These are phyloP conservation scores for Fusarium pininemorale DNA, from an alignment of 2,329 filamentous ascomycete genomes.

Conservation along the genomic window DNA sequence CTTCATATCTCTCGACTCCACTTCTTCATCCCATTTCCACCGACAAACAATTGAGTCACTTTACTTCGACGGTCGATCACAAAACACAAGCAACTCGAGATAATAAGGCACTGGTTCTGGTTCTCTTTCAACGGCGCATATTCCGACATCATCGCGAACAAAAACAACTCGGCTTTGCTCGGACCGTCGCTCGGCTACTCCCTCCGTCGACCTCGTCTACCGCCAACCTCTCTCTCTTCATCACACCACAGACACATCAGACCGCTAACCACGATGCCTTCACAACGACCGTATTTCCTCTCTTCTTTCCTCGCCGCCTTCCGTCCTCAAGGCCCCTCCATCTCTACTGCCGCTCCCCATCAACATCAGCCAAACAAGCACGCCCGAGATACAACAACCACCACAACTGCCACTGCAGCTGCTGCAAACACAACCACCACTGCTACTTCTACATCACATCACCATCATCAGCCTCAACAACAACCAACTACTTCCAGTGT, in stretches of 20 bases:
- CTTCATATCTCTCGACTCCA: slow-evolving; percentile 7
- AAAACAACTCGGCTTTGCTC: slow-evolving; percentile 5
- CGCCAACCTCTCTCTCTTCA: neutral
- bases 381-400: slow-evolving; percentile 41
- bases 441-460: slow-evolving; percentile 32
- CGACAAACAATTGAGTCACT: slow-evolving; percentile 2
- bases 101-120: neutral
- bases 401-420: slow-evolving; percentile 30
- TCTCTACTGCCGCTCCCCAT: slow-evolving; percentile 44
- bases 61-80: neutral
- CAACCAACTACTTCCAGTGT: slow-evolving; percentile 40
- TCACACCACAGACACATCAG: neutral
- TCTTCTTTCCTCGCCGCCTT: slow-evolving; percentile 66
- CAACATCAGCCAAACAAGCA: slow-evolving; percentile 50
- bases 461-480: slow-evolving; percentile 37
- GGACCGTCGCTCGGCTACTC: slow-evolving; percentile 21
- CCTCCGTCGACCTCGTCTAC: neutral
- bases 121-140: neutral
- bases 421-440: slow-evolving; percentile 35
- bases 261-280: slow-evolving; percentile 52
- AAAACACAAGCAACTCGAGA: neutral
- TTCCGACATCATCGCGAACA: neutral
- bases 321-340: slow-evolving; percentile 53
- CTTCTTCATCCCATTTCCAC: slow-evolving; percentile 6
- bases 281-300: slow-evolving; percentile 65